Conservation (phyloP, 2,329 filamentous ascomycete genomes). For the Trichoderma sp. region DNA sequence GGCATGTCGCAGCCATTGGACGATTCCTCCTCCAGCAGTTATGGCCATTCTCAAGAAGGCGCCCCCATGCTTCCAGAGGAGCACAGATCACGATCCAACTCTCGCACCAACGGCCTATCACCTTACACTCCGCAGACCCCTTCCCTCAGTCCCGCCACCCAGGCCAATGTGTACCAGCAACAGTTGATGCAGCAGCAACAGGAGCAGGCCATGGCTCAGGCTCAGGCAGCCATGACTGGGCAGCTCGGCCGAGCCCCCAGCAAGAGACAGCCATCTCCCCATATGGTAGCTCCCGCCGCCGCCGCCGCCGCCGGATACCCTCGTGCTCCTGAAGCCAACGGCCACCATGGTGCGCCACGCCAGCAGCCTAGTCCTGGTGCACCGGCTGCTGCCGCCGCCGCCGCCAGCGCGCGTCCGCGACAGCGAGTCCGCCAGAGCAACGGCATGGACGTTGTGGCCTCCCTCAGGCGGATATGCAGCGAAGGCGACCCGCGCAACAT, state of each 20-base stretch:
- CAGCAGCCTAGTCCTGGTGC: conserved; percentile 32
- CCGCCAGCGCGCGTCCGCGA: conserved; percentile 63
- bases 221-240: conserved; percentile 71
- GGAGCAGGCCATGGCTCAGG: conserved; percentile 75
- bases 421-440: conserved; percentile 77
- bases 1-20: conserved; percentile 58
- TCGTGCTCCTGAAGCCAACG: conserved; percentile 32
- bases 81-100: conserved; percentile 66
- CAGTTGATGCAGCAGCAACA: conserved; percentile 76
- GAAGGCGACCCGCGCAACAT: conserved; percentile 84
- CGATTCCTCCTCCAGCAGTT: conserved; percentile 48
- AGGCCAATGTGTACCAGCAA: conserved; percentile 55
- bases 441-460: conserved; percentile 75
- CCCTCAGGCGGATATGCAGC: conserved; percentile 85
- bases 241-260: conserved; percentile 71
- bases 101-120: conserved; percentile 54
- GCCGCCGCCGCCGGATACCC: conserved; percentile 32
- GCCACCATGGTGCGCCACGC: conserved; percentile 32
- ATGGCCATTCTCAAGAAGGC: conserved; percentile 51
- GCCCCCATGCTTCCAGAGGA: conserved; percentile 63
- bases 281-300: conserved; percentile 25
- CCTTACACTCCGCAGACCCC: conserved; percentile 48
- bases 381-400: conserved; percentile 41
- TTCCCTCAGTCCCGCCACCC: conserved; percentile 34
- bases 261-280: conserved; percentile 55